Evolutionary conservation across 2,329 filamentous ascomycete species (phyloP).

Genomic region (Torrubiellomyces zombiae): DNA sequence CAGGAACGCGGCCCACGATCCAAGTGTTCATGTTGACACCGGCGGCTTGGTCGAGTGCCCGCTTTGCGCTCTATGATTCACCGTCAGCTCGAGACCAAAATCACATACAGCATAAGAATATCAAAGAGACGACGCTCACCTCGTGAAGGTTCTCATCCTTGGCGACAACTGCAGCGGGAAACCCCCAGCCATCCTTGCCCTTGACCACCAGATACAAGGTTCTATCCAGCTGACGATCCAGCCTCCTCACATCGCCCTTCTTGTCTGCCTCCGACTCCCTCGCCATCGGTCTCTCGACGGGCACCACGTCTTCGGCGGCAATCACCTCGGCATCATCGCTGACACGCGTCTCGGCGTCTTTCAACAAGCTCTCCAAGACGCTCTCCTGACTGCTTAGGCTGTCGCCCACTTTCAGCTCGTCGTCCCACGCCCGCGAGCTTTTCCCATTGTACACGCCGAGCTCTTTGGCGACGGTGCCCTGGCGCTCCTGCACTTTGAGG

Average conservation of each 20-base stretch:
- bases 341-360: constrained; percentile 54
- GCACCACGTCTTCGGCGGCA: constrained; percentile 40
- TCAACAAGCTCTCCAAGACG: constrained; percentile 51
- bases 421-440: constrained; percentile 64
- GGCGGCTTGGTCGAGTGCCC: constrained; percentile 58
- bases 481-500: constrained; percentile 60
- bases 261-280: constrained; percentile 65
- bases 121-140: constrained; percentile 35
- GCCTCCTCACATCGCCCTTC: constrained; percentile 54
- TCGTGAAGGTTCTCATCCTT: constrained; percentile 64
- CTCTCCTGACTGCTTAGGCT: constrained; percentile 44
- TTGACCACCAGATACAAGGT: constrained; percentile 83
- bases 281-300: constrained; percentile 52
- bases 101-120: not conserved
- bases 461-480: constrained; percentile 61
- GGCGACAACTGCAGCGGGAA: constrained; percentile 56
- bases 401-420: constrained; percentile 70
- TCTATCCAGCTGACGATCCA: constrained; percentile 64
- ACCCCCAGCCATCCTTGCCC: constrained; percentile 61
- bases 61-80: constrained; percentile 53
- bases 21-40: constrained; percentile 98
- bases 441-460: constrained; percentile 68
- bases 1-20: constrained; percentile 80
- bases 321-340: constrained; percentile 44
- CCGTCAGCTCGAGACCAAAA: constrained; percentile 1